phyloP scores from a whole-genome alignment of 371 early-diverging fungal genomes.

The Mucor ambiguus region DNA sequence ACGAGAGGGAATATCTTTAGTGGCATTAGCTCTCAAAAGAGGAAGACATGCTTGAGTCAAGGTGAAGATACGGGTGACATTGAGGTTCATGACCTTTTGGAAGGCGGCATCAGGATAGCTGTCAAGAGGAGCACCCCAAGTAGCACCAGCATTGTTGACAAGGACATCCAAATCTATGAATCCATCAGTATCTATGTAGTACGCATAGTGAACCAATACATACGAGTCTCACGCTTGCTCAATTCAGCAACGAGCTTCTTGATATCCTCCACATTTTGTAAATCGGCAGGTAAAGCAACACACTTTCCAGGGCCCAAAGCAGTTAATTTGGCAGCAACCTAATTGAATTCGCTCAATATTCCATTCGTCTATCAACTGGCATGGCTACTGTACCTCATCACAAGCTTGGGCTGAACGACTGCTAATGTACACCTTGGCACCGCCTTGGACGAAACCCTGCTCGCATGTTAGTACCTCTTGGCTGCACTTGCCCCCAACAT shows the following conservation, averaged over 20 bases:
- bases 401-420: constrained; percentile 67
- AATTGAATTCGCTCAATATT: background rate
- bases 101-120: constrained; percentile 72
- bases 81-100: constrained; percentile 85
- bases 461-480: background rate
- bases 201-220: background rate
- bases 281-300: constrained; percentile 77
- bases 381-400: constrained; percentile 44
- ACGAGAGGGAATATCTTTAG: constrained; percentile 56
- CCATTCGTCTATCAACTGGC: background rate
- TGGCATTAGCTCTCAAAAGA: constrained; percentile 70
- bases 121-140: constrained; percentile 70
- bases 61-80: constrained; percentile 84
- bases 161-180: constrained; percentile 75
- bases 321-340: constrained; percentile 60
- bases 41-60: constrained; percentile 84
- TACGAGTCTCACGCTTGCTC: constrained; percentile 60
- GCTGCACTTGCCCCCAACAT: background rate
- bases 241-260: constrained; percentile 64
- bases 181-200: background rate
- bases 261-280: constrained; percentile 67
- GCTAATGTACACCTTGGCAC: constrained; percentile 78
- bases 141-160: constrained; percentile 87
- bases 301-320: constrained; percentile 72
- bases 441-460: constrained; percentile 73